Base-by-base conservation (phyloP, 495 filamentous ascomycete species). In the Penicillium maclennaniae region DNA sequence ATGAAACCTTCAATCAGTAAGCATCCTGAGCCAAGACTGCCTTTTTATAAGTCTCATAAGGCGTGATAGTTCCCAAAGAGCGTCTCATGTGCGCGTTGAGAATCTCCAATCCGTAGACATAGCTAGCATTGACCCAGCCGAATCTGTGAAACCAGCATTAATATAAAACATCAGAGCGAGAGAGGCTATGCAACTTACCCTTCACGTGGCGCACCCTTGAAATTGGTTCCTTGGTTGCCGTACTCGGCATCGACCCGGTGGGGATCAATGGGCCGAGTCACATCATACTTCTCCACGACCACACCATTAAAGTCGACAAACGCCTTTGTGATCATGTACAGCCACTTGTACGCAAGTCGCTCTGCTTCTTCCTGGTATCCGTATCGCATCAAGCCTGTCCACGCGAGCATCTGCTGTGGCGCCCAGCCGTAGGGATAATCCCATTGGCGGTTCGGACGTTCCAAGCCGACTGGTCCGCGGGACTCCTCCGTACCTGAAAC, bases 391-490 rank as follows among this genome's bases (percentile, higher is more conserved):
- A 98, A 76, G 6, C 89, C 95, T 0, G 86, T 89, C 93, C 95
- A 97, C 1, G 93, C 93, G 28, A 98, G 83, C 73, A 98, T 97
- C 74, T 98, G 93, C 77, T 98, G 93, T 9, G 93, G 93, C 17
- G 93, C 92, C 93, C 93, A 98, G 42, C 93, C 93, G 65, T 91
- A 96, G 1, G 93, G 93, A 66, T 91, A 98, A 67, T 98, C 93
- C 93, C 93, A 98, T 68, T 98, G 93, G 31, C 91, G 82, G 60
- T 95, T 96, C 3, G 93, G 93, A 12, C 90, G 79, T 57, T 88
- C 82, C n/a, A 96, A 62, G 14, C 85, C 83, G 50, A 96, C 77
- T 9, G 74, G 76, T 17, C 93, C 93, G 25, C 93, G 87, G 23
- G 88, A 92, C 65, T 88, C 78, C 67, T 95, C 82, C 0, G 92